A percentile compares a stretch with the other conserved stretches of the same genome.
phyloP scores from a whole-genome alignment of 345 rosid species.

The Aquilaria yunnanensis region DNA sequence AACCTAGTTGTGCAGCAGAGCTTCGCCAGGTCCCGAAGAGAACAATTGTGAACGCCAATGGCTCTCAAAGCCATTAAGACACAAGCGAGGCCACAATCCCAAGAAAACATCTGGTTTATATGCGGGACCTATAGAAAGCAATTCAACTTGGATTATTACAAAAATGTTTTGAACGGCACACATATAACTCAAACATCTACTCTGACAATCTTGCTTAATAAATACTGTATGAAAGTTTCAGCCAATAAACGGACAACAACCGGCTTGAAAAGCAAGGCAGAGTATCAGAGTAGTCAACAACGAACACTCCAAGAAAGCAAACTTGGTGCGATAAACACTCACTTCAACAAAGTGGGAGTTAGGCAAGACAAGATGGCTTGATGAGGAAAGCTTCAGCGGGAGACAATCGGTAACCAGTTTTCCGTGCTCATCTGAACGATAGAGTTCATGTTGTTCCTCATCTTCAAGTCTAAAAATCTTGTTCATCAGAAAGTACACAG shows the following conservation, averaged over 20 bases:
- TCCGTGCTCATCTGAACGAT: slow-evolving; percentile 18
- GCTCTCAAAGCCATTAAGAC: slow-evolving; percentile 77
- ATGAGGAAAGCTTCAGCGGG: slow-evolving; percentile 24
- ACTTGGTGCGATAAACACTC: slow-evolving; percentile 8
- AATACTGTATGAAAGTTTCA: neutral
- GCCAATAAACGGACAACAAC: slow-evolving; percentile 3
- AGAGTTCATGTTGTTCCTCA: slow-evolving; percentile 18
- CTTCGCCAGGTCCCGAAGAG: slow-evolving; percentile 51
- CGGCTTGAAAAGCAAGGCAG: neutral
- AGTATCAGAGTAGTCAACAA: neutral
- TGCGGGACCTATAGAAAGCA: slow-evolving; percentile 61
- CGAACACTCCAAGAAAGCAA: neutral
- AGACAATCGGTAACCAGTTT: slow-evolving; percentile 16
- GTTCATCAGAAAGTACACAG: slow-evolving; percentile 47
- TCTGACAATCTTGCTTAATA: neutral
- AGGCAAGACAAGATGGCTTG: slow-evolving; percentile 27
- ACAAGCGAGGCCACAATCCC: slow-evolving; percentile 99
- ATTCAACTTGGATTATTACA: neutral
- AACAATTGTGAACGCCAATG: slow-evolving; percentile 50
- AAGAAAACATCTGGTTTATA: slow-evolving; percentile 65
- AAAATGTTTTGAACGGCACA: neutral
- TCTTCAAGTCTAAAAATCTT: slow-evolving; percentile 53
- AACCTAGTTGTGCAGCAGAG: slow-evolving; percentile 81
- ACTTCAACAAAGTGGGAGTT: slow-evolving; percentile 43
- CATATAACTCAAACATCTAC: neutral